Base-by-base conservation (phyloP, 2,329 filamentous ascomycete species). In the Pseudogymnoascus sp. region DNA sequence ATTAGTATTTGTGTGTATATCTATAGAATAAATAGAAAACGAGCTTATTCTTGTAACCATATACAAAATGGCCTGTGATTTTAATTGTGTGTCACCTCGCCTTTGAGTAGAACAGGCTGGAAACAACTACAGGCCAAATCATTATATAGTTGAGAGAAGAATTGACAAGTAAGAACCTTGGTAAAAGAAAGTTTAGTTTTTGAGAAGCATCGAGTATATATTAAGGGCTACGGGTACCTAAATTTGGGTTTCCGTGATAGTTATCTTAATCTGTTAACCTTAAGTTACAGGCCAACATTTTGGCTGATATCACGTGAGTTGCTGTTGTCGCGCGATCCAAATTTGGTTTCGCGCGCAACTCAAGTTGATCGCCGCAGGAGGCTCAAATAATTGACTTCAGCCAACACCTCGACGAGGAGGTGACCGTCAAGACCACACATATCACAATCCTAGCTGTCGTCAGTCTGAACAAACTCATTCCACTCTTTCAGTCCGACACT, bases 1-100 rank as follows among this genome's bases (percentile, higher is more conserved):
- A 80, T 63, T 74, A 79, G 70, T 66, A 67, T 59, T 52, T 52
- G 16, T 12, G 49, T 55, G 49, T 21, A 18, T 18, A 21, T 55
- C 28, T 18, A 21, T 18, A 33, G 4, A 55, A 33, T 33, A 33
- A 18, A 55, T 55, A 33, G 28, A 33, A 21, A 55, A 21, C 6
- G 23, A 16, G 23, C 8, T 52, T 31, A 52, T 25, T 49, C 43
- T 52, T n/a, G 21, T 49, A 49, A 49, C 21, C 21, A 28, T 5
- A 14, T 49, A n/a, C 12, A 28, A 41, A 28, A 28, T 45, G 43
- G 11, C 18, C 21, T n/a, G 5, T 49, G 21, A 28, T 52, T 52
- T 16, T 52, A 52, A n/a, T 28, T 8, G 21, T 25, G 41, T 45
- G 12, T 9, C 12, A 28, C 11, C 2, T 6, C 11, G 7, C 8